Base-by-base conservation (phyloP, 352 stramenopile species). In the Phytophthora agathidicida region DNA sequence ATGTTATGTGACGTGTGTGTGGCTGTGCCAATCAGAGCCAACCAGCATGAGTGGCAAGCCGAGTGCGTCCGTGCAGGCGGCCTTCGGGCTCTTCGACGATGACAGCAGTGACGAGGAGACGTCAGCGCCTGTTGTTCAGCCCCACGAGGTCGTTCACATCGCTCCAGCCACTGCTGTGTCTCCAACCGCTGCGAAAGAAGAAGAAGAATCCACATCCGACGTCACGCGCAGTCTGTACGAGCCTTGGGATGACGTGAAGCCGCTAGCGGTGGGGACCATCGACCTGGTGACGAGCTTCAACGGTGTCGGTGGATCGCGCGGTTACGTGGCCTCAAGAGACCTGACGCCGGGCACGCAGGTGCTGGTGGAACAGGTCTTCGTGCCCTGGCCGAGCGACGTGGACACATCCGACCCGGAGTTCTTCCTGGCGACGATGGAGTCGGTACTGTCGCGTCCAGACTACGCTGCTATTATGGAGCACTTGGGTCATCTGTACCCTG, bases 311-410 rank as follows among this genome's bases (percentile, higher is more conserved):
- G 93, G 93, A 31, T 83, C 77, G n/a, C 70, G 94, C 17, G 94
- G 91, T 14, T 98, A 97, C 42, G 79, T 97, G 22, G 94, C 94
- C 1, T 72, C 64, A 5, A 54, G 65, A 33, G 75, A 96, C 41
- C 57, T 98, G 16, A 62, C 80, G 36, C 79, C 93, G 4, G 94
- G 94, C 39, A 98, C 93, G 51, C 79, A 91, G 30, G 70, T 98
- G 28, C 70, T 98, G 5, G 74, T 97, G 23, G 94, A 98, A 68
- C 77, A 93, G 30, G 80, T 96, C 13, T 93, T 92, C 36, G 75
- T 97, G 42, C 75, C 85, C n/a, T 98, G 94, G 94, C 88, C 89
- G 2, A 71, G 76, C 9, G 80, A 96, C 52, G 79, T 98, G 30
- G 74, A 95, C 41, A 88, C 84, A 17, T 77, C 79, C 16, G 75